Percentiles rank a stretch among this genome's conserved stretches.
Conservation (phyloP, 1,139 yeast species). For the Yamadazyma aaseri region DNA sequence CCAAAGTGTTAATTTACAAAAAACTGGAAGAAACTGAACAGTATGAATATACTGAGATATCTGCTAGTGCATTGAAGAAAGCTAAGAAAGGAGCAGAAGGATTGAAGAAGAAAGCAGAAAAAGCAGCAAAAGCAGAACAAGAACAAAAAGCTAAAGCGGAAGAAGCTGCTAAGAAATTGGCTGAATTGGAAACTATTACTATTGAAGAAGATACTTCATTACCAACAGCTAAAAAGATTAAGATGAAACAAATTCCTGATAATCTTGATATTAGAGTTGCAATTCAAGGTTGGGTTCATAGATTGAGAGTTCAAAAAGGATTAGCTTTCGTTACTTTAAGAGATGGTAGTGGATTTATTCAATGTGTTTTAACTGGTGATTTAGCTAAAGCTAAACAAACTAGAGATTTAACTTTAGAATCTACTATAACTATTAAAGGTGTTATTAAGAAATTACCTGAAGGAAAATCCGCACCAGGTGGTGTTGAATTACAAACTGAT, state of each 20-base stretch:
- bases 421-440: slow-evolving; percentile 81
- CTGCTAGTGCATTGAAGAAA: slow-evolving; percentile 92
- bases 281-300: slow-evolving; percentile 95
- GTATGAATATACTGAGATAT: slow-evolving; percentile 66
- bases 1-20: slow-evolving; percentile 65
- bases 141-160: slow-evolving; percentile 61
- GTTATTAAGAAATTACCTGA: slow-evolving; percentile 81
- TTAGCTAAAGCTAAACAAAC: slow-evolving; percentile 90
- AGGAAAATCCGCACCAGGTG: slow-evolving; percentile 97
- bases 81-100: slow-evolving; percentile 97
- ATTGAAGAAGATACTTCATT: slow-evolving; percentile 71
- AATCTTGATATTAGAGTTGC: slow-evolving; percentile 63
- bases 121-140: slow-evolving; percentile 66
- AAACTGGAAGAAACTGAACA: slow-evolving; percentile 56
- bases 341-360: slow-evolving; percentile 92
- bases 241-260: slow-evolving; percentile 55
- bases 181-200: slow-evolving; percentile 69
- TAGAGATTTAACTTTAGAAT: slow-evolving; percentile 80
- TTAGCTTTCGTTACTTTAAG: slow-evolving; percentile 86
- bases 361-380: slow-evolving; percentile 85
- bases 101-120: slow-evolving; percentile 82
- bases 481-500: slow-evolving; percentile 90
- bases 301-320: slow-evolving; percentile 90
- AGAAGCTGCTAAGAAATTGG: slow-evolving; percentile 69
- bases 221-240: slow-evolving; percentile 67